A percentile compares a stretch with the other conserved stretches of the same genome.
Evolutionary conservation across 345 rosid species (phyloP).

Genomic region (Pistacia integerrima): DNA sequence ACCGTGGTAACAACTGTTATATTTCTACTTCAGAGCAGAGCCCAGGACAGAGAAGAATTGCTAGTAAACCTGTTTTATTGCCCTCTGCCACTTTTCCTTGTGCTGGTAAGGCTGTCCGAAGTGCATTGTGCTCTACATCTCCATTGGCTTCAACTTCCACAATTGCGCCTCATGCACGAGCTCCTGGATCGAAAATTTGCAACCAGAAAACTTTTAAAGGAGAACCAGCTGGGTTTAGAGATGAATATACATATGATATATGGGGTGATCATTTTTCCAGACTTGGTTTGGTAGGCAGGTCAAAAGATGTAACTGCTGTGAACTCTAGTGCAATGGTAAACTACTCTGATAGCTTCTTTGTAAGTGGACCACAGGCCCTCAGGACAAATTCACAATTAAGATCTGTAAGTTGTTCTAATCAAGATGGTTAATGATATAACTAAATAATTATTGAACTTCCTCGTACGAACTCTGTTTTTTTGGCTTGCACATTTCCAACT

Average conservation of each 20-base stretch:
- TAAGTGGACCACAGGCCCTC: constrained; percentile 73
- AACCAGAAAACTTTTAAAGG: constrained; percentile 29
- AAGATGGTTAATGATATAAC: constrained; percentile 49
- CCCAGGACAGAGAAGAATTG: constrained; percentile 21
- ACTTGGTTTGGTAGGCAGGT: constrained; percentile 42
- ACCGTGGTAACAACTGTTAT: constrained; percentile 11
- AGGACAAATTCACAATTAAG: constrained; percentile 47
- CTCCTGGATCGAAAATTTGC: constrained; percentile 61
- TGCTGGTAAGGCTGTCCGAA: constrained; percentile 28
- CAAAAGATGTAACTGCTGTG: constrained; percentile 41
- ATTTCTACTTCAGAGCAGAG: constrained; percentile 26
- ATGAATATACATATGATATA: constrained; percentile 64
- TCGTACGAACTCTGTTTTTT: background rate
- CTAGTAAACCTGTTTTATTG: constrained; percentile 36
- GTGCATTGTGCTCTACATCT: constrained; percentile 33
- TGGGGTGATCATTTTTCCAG: constrained; percentile 87
- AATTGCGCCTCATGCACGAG: constrained; percentile 68
- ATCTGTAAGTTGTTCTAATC: constrained; percentile 55
- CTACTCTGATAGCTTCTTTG: constrained; percentile 77
- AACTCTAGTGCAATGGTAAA: constrained; percentile 36
- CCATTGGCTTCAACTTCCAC: constrained; percentile 41
- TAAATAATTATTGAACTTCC: constrained; percentile 17
- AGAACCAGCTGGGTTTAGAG: constrained; percentile 30
- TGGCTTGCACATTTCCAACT: background rate
- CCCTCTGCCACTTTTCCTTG: constrained; percentile 55